Evolutionary conservation across 2,329 filamentous ascomycete genomes (phyloP).

Genomic region (Alternaria rosae): DNA sequence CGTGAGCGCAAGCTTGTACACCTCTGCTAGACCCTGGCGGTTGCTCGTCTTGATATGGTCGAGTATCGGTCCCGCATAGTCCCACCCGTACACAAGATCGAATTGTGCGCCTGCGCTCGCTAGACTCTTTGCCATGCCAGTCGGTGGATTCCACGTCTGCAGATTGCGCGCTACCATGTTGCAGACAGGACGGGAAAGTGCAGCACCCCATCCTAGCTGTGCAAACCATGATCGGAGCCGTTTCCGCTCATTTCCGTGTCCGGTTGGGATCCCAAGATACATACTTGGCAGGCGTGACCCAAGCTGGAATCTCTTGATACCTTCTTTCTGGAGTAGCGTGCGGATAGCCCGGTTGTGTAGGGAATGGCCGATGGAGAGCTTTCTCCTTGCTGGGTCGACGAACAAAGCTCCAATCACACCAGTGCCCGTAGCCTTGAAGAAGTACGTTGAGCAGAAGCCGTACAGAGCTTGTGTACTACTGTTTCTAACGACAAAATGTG

Average conservation of each 20-base stretch:
- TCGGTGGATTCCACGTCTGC: constrained; percentile 75
- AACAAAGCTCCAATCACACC: constrained; percentile 87
- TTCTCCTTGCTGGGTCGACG: constrained; percentile 85
- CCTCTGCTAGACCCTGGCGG: constrained; percentile 78
- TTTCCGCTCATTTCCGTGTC: constrained; percentile 66
- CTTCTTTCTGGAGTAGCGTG: constrained; percentile 73
- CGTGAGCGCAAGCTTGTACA: constrained; percentile 78
- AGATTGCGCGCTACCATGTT: constrained; percentile 79
- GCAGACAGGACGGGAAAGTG: constrained; percentile 67
- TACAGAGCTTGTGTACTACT: constrained; percentile 91
- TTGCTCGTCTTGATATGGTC: constrained; percentile 77
- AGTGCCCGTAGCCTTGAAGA: constrained; percentile 70
- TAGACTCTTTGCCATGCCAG: constrained; percentile 77
- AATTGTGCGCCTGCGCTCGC: constrained; percentile 78
- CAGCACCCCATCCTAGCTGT: constrained; percentile 86
- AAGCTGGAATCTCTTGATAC: constrained; percentile 80
- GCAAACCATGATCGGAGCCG: constrained; percentile 80
- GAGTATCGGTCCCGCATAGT: constrained; percentile 76
- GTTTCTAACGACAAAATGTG: constrained; percentile 92
- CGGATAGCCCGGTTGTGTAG: constrained; percentile 86
- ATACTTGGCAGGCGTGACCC: constrained; percentile 83
- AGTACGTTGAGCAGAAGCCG: constrained; percentile 91
- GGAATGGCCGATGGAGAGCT: constrained; percentile 88
- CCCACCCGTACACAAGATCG: constrained; percentile 81
- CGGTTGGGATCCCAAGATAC: constrained; percentile 83